Evolutionary conservation across 164 flowering plant genomes (phyloP), one percentile per base, ranked within the genome.

Genomic region (Chimonanthus salicifolius): DNA sequence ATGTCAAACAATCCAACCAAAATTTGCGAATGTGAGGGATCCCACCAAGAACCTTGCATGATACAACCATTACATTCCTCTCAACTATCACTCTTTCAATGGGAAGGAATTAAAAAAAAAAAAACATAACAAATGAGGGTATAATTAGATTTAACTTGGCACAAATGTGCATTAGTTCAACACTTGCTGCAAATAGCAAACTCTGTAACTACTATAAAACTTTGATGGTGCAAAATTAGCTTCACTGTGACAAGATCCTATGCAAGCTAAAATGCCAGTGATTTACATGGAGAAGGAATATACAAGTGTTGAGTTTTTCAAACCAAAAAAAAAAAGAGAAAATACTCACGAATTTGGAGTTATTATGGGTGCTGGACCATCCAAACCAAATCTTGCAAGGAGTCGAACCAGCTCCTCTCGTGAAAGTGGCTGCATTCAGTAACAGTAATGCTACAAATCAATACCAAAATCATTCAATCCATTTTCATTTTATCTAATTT

Each of bases 321-420:
- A 33, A 33, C 33, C 33, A 33, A 33, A 33, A 33, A 33, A 33
- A 20, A 20, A 20, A 20, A 20, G 21, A 33, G 33, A 33, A 33
- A 33, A 33, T 33, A 15, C 15, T 51, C 15, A 51, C 8, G 13
- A 9, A 15, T 9, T 11, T 50, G 58, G 74, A 58, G 49, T 44
- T 51, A 21, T 71, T 15, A 47, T 13, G 6, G 72, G 65, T 46
- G 70, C 13, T 54, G 60, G 11, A 50, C 16, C 49, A 49, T 65
- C 62, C 20, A 73, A 46, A 7, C 70, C 75, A 66, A 65, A 73
- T 73, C 64, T 65, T 5, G 75, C 70, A 49, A 73, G 70, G 2
- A 73, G 75, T 16, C 58, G 63, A 7, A 65, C 70, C 62, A 73
- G 69, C 18, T 73, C 70, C 6, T 73, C 70, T 54, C 64, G 48